Evolutionary conservation across 2,329 filamentous ascomycete species (phyloP), one percentile per base, ranked within the genome.

Genomic region (Phaeosphaeriaceae sp.): DNA sequence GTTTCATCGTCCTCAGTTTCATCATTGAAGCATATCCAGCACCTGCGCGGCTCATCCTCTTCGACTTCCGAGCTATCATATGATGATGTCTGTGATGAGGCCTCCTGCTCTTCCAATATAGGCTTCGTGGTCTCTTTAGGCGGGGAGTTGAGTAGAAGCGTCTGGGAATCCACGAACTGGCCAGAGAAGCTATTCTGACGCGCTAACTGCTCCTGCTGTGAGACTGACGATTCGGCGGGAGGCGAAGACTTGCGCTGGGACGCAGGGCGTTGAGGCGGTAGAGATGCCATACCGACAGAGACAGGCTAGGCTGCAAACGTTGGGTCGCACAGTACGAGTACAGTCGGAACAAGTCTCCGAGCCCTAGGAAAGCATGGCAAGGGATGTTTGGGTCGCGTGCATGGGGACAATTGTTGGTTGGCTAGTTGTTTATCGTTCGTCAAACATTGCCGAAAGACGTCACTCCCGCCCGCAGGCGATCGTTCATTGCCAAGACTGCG

Each of bases 11-110:
- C 85, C 63, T 88, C 86, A 6, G 80, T 85, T 59, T 85, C 81
- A 52, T 87, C 85, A 40, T 80, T 81, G 69, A 87, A 87, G 71
- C 86, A 88, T 55, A 88, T 87, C 86, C 86, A 88, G 67, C 86
- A 88, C 68, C 81, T 85, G 50, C 79, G 78, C 11, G 74, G 62
- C 17, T 77, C 72, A 9, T 73, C 67, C 29, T 76, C 66, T 26
- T 58, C 48, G 38, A 16, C 57, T 35, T 61, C 51, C 34, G 50
- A 45, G 34, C 41, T 21, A 8, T 30, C 39, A 12, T 36, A n/a
- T 17, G 17, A 16, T 26, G 36, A 8, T 9, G 15, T 33, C 21
- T 58, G 57, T 17, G 56, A 42, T 15, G 53, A 46, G n/a, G 58
- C 34, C 20, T 57, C 42, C 43, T 62, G 57, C 16, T 52, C 52